These are phyloP conservation scores for Zasmidium cellare DNA, from an alignment of 2,329 filamentous ascomycete genomes.

Conservation along the genomic window DNA sequence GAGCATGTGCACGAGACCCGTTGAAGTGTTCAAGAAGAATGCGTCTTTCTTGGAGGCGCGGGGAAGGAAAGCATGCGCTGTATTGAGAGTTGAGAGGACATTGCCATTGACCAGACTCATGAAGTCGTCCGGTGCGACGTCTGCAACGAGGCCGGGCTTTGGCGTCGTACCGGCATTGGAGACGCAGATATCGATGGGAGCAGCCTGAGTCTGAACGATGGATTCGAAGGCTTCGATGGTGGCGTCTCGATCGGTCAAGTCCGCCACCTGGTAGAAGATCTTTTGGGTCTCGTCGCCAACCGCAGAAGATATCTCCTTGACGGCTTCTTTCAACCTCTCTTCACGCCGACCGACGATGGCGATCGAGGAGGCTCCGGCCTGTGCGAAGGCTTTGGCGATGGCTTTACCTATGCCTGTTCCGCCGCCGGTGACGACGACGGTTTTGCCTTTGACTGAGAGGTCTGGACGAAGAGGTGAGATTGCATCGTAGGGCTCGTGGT, in stretches of 20 bases:
- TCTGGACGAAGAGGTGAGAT: constrained; percentile 43
- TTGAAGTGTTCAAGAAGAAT: constrained; percentile 36
- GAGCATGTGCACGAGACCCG: constrained; percentile 34
- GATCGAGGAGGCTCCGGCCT: constrained; percentile 2
- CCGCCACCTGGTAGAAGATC: neutral
- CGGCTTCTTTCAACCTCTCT: neutral
- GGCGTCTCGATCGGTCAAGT: neutral
- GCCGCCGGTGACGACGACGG: constrained; percentile 45
- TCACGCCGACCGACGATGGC: constrained; percentile 5
- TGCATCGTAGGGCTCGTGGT: constrained; percentile 35
- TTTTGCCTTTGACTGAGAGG: constrained; percentile 43
- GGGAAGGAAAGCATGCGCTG: constrained; percentile 6
- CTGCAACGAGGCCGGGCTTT: neutral
- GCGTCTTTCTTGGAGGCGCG: neutral
- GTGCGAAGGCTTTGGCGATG: constrained; percentile 6
- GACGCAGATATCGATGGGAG: constrained; percentile 6
- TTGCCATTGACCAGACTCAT: neutral
- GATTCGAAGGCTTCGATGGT: neutral
- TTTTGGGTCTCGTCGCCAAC: neutral
- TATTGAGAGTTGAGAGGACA: constrained; percentile 5
- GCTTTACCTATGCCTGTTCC: constrained; percentile 3
- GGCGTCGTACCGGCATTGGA: constrained; percentile 9
- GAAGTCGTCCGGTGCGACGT: constrained; percentile 1
- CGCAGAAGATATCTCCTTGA: neutral
- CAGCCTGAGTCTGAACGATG: neutral